Evolutionary conservation across 2,329 filamentous ascomycete species (phyloP).

Genomic region (Lachnellula occidentalis): DNA sequence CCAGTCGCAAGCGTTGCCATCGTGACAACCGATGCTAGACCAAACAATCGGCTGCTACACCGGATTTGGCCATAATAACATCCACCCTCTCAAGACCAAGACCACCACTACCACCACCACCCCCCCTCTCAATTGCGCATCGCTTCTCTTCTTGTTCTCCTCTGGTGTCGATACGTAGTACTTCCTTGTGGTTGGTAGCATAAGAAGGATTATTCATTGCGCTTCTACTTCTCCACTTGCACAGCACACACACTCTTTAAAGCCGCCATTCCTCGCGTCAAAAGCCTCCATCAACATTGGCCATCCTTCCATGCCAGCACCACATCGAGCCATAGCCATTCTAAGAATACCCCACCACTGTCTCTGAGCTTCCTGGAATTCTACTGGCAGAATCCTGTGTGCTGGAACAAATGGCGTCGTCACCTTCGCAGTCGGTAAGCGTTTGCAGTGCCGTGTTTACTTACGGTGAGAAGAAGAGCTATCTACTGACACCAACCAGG

Average conservation of each 20-base stretch:
- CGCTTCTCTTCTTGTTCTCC: no score
- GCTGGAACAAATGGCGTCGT: conserved; percentile 20
- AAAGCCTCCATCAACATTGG: conserved; percentile 8
- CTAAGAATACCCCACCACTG: conserved; percentile 5
- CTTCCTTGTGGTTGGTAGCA: no score
- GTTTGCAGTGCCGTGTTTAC: conserved; percentile 8
- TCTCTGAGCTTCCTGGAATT: not conserved
- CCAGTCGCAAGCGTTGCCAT: no score
- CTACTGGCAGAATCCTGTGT: not conserved
- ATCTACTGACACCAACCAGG: conserved; percentile 40
- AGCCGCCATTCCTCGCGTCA: conserved; percentile 18
- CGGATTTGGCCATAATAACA: no score
- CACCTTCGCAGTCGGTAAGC: conserved; percentile 25
- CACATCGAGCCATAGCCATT: conserved; percentile 7
- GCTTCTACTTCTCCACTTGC: no score
- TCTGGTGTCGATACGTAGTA: no score
- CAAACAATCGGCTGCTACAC: no score
- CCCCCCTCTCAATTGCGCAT: no score
- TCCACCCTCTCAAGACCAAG: no score
- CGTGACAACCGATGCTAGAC: no score
- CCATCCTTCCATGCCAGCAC: conserved; percentile 15
- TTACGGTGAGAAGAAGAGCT: not conserved
- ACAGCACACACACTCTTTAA: not conserved
- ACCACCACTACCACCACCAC: no score
- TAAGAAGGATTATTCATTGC: no score